A percentile compares a stretch with the other conserved stretches of the same genome.
These are phyloP conservation scores for Echria macrotheca DNA, from an alignment of 495 filamentous ascomycete species.

Conservation along the genomic window DNA sequence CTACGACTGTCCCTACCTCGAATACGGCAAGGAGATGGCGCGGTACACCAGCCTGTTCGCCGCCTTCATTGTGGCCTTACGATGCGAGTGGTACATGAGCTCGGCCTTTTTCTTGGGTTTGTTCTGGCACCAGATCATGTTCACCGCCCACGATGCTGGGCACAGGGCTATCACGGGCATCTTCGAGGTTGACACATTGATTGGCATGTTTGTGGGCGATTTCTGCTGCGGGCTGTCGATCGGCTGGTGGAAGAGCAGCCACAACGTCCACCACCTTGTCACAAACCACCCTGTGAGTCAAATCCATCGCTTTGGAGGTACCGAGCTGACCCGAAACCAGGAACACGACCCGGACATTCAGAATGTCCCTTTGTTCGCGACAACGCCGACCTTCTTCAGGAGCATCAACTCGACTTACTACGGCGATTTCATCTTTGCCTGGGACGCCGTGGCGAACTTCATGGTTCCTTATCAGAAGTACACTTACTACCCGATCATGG, in stretches of 20 bases:
- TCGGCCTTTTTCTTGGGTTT: constrained; percentile 42
- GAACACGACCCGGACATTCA: constrained; percentile 51
- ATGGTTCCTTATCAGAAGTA: constrained; percentile 40
- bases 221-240: constrained; percentile 46
- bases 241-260: constrained; percentile 51
- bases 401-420: constrained; percentile 40
- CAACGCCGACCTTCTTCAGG: constrained; percentile 41
- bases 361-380: constrained; percentile 46
- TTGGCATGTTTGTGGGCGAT: constrained; percentile 45
- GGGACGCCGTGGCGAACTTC: constrained; percentile 37
- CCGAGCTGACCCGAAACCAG: neutral
- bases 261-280: constrained; percentile 50
- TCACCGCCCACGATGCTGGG: constrained; percentile 48
- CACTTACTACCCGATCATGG: constrained; percentile 50
- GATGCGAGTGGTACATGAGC: constrained; percentile 37
- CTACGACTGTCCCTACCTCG: constrained; percentile 39
- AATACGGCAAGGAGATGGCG: constrained; percentile 41
- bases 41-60: constrained; percentile 37
- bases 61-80: constrained; percentile 29
- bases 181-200: constrained; percentile 41
- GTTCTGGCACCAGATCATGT: constrained; percentile 53
- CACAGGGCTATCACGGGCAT: constrained; percentile 45
- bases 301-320: neutral
- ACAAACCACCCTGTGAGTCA: constrained; percentile 37
- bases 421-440: constrained; percentile 41